Conservation (phyloP, 164 flowering plant species). For the Nymphaea thermarum region DNA sequence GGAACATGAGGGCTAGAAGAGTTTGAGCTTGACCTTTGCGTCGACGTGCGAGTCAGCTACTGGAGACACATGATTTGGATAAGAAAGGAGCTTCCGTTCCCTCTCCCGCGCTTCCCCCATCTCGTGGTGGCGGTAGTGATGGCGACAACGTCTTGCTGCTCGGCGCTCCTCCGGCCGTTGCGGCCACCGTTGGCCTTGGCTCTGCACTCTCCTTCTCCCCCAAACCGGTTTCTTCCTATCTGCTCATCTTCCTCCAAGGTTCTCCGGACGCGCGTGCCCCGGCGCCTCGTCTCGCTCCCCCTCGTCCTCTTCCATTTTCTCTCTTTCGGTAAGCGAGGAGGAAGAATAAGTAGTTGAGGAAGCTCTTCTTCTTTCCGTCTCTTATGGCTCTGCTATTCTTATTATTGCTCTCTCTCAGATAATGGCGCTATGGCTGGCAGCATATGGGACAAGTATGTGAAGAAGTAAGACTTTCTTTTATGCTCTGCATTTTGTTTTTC, state of each 20-base stretch:
- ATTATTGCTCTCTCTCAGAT: not conserved
- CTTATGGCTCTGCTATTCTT: not conserved
- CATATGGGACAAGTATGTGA: conserved; percentile 59
- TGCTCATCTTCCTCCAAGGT: not conserved
- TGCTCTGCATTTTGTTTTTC: not conserved
- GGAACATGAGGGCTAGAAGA: no score
- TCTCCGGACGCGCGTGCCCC: conserved; percentile 15
- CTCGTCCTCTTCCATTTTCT: conserved; percentile 22
- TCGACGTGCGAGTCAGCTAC: no score
- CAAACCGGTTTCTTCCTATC: not conserved
- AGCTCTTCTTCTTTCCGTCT: conserved; percentile 12
- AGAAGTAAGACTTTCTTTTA: conserved; percentile 29
- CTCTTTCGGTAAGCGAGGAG: conserved; percentile 16
- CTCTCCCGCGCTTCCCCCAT: no score
- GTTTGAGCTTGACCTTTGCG: no score
- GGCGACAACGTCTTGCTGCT: not conserved
- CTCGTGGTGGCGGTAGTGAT: not conserved
- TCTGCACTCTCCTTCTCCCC: not conserved
- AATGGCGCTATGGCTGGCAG: conserved; percentile 42
- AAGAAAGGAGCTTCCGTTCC: no score
- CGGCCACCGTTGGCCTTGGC: not conserved
- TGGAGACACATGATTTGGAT: no score
- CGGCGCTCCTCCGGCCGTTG: not conserved
- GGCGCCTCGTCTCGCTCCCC: conserved; percentile 42
- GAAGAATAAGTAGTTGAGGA: conserved; percentile 5